Base-by-base conservation (phyloP, 1,284 basidiomycete species). In the Ceratobasidium sp. region DNA sequence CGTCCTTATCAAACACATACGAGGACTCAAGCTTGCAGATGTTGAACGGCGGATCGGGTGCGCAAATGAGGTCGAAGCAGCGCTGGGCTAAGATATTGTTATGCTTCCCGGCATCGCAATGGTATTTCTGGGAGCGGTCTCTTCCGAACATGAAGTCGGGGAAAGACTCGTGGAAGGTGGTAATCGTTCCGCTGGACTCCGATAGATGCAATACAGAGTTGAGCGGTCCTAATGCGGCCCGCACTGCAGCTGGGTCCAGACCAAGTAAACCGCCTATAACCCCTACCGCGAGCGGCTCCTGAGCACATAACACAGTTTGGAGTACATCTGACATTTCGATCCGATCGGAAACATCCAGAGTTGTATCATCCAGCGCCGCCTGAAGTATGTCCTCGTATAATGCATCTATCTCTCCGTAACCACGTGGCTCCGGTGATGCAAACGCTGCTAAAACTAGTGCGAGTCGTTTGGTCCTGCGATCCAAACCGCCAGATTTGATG, bases 271-370 rank as follows among this genome's bases (percentile, higher is more conserved):
- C 24, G 1, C 33, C 8, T 11, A 67, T 27, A 4, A 51, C 19
- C 11, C 17, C 4, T 0, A 19, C 29, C 24, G 65, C 56, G 33
- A 67, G 7, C 22, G 65, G 65, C 24, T 67, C 65, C 50, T 27
- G 29, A 19, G 51, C 65, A 15, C 65, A 67, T 14, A 67, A 11
- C 29, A 67, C 65, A 1, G 51, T 67, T 0, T 22, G 36, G 17
- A 67, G 51, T 51, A 67, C 33, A 7, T 44, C 19, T 22, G 1
- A 11, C 65, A 67, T 67, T 22, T 53, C 65, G 0, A 54, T 22
- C 19, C 24, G 7, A 33, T 67, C 65, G 2, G 9, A 3, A 6
- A 1, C 22, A 17, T 45, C 41, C 2, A 67, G 50, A 8, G 24
- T 17, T 19, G 14, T 31, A 19, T 67, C 36, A 3, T 45, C 33